Conservation (phyloP, 2,329 filamentous ascomycete genomes). For the Trichoderma arundinaceum region DNA sequence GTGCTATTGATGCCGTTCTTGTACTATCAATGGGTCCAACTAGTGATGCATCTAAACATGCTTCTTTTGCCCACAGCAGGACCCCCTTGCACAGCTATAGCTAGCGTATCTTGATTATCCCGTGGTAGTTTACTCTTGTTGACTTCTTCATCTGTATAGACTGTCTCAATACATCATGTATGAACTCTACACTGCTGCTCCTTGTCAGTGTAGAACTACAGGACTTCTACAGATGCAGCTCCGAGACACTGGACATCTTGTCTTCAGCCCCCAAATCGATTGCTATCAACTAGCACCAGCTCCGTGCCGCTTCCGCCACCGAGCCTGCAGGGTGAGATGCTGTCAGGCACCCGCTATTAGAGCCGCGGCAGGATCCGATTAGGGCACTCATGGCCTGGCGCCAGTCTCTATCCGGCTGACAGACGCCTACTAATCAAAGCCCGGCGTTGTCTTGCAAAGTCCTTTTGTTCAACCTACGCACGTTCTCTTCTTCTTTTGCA, state of each 20-base stretch:
- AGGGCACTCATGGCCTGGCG: constrained; percentile 2
- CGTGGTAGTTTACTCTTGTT: too few species aligned
- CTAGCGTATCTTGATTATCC: not conserved
- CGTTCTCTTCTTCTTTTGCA: not conserved
- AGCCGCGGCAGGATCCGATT: constrained; percentile 16
- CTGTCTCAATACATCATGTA: not conserved
- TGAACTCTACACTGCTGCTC: not conserved
- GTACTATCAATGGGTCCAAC: too few species aligned
- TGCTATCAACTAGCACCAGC: not conserved
- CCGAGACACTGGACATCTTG: not conserved
- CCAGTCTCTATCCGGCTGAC: constrained; percentile 2
- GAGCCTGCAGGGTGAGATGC: constrained; percentile 1
- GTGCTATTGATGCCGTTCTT: too few species aligned
- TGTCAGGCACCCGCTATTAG: constrained; percentile 26
- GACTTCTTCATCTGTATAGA: too few species aligned
- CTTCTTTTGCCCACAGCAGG: constrained; percentile 12
- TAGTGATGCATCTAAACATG: constrained; percentile 26
- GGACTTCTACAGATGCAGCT: not conserved
- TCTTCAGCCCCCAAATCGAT: not conserved
- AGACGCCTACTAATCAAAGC: not conserved
- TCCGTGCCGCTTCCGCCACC: constrained; percentile 12
- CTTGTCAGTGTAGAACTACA: too few species aligned
- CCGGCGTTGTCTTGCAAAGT: not conserved
- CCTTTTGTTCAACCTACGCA: not conserved
- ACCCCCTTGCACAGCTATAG: not conserved